These are phyloP conservation scores for Fusarium sp. DNA, from an alignment of 2,329 filamentous ascomycete genomes.

Conservation along the genomic window DNA sequence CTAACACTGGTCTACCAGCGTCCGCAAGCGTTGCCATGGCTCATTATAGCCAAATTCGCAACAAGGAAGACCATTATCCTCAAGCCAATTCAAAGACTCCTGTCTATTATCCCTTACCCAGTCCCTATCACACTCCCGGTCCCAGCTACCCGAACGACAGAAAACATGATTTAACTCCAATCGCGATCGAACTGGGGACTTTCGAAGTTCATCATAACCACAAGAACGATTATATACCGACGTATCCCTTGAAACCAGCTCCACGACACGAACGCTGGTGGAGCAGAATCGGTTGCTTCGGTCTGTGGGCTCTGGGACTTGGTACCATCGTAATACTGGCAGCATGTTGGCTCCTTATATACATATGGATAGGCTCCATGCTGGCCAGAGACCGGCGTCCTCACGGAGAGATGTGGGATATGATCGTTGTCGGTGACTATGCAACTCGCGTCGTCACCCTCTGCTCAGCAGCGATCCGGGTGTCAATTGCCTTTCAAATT, in stretches of 20 bases:
- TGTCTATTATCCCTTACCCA: accelerated
- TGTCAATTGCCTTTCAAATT: neutral
- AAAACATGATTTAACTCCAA: accelerated
- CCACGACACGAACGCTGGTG: neutral
- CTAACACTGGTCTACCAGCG: accelerated
- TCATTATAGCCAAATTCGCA: slow-evolving; percentile 1
- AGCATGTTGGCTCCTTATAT: slow-evolving; percentile 12
- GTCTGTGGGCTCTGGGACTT: neutral
- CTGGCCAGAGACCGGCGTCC: neutral
- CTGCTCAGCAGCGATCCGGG: slow-evolving; percentile 13
- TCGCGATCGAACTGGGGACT: neutral
- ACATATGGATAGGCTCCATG: slow-evolving; percentile 12
- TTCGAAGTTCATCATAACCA: neutral
- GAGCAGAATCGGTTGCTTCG: neutral
- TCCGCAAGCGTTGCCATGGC: neutral
- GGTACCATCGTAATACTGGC: slow-evolving; percentile 1
- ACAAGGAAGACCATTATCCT: neutral
- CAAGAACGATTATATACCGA: neutral
- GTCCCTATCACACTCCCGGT: neutral
- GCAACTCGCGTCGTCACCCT: slow-evolving; percentile 7
- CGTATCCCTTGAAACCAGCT: neutral
- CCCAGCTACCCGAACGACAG: neutral
- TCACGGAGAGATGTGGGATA: slow-evolving; percentile 4
- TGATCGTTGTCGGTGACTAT: neutral
- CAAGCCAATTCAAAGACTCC: neutral